These are phyloP conservation scores for Arachis monticola DNA, from an alignment of 331 rosid species.

Conservation along the genomic window DNA sequence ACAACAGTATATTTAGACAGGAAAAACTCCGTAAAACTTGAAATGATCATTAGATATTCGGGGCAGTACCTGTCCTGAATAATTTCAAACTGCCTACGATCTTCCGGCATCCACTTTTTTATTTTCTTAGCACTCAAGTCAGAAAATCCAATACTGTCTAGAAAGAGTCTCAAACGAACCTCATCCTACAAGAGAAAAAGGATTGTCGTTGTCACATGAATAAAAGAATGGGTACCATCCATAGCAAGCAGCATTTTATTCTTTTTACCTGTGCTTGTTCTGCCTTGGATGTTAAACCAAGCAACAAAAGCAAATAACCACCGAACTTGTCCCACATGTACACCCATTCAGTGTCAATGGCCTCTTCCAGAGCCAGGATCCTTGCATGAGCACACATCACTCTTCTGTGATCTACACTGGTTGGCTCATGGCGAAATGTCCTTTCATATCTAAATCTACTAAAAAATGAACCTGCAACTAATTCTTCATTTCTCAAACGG, in stretches of 20 bases:
- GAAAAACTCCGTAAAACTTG: constrained; percentile 4
- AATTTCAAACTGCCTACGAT: constrained; percentile 94
- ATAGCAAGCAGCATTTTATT: constrained; percentile 19
- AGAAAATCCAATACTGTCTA: constrained; percentile 98
- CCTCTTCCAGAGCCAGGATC: constrained; percentile 95
- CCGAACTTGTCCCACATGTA: constrained; percentile 99
- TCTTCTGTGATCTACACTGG: constrained; percentile 80
- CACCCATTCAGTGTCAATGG: constrained; percentile 99
- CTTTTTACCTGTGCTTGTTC: constrained; percentile 86
- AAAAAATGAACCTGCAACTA: constrained; percentile 89
- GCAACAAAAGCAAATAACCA: constrained; percentile 94
- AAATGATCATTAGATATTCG: constrained; percentile 11
- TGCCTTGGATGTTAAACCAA: constrained; percentile 98
- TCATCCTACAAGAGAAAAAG: constrained; percentile 69
- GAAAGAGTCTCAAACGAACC: constrained; percentile 97
- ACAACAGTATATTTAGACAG: constrained; percentile 34
- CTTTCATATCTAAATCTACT: constrained; percentile 69
- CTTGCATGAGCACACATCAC: constrained; percentile 99
- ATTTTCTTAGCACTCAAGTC: constrained; percentile 97
- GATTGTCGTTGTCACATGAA: constrained; percentile 16
- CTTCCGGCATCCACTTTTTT: constrained; percentile 99
- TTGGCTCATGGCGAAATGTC: constrained; percentile 66
- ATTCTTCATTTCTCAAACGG: constrained; percentile 95
- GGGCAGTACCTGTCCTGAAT: constrained; percentile 87
- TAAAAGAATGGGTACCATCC: constrained; percentile 22